Evolutionary conservation across 495 filamentous ascomycete genomes (phyloP).

Genomic region (Friedmanniomyces endolithicus): DNA sequence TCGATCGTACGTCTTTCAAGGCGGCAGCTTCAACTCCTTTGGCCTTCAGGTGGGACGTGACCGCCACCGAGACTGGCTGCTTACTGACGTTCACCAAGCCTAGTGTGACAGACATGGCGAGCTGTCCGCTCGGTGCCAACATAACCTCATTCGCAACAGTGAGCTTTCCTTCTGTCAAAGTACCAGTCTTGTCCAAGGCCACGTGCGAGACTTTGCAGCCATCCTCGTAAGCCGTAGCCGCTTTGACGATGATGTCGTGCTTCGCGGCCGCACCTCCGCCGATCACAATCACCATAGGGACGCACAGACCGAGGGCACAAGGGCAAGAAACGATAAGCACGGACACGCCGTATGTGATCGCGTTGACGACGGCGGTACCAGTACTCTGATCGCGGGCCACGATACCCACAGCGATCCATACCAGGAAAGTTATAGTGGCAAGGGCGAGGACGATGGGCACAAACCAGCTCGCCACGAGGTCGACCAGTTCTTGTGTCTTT

Average conservation of each 20-base stretch:
- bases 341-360: constrained; percentile 62
- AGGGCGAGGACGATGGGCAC: constrained; percentile 50
- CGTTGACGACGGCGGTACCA: constrained; percentile 41
- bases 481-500: constrained; percentile 54
- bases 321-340: constrained; percentile 70
- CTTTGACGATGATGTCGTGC: constrained; percentile 57
- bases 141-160: constrained; percentile 36
- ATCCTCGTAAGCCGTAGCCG: constrained; percentile 50
- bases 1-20: constrained; percentile 33
- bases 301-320: constrained; percentile 60
- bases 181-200: constrained; percentile 80
- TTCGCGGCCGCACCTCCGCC: constrained; percentile 56
- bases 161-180: constrained; percentile 53
- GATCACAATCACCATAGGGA: constrained; percentile 72
- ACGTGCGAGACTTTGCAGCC: constrained; percentile 52
- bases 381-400: constrained; percentile 33
- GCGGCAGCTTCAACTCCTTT: constrained; percentile 24
- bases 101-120: constrained; percentile 29
- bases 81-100: constrained; percentile 42
- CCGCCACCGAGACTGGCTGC: constrained; percentile 57
- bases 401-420: constrained; percentile 51
- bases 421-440: constrained; percentile 42
- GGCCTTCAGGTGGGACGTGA: constrained; percentile 37
- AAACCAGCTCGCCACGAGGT: constrained; percentile 53
- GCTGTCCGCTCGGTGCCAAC: constrained; percentile 1